A percentile compares a stretch with the other conserved stretches of the same genome.
Conservation (phyloP, 2,329 filamentous ascomycete species). For the Aureobasidium musti region DNA sequence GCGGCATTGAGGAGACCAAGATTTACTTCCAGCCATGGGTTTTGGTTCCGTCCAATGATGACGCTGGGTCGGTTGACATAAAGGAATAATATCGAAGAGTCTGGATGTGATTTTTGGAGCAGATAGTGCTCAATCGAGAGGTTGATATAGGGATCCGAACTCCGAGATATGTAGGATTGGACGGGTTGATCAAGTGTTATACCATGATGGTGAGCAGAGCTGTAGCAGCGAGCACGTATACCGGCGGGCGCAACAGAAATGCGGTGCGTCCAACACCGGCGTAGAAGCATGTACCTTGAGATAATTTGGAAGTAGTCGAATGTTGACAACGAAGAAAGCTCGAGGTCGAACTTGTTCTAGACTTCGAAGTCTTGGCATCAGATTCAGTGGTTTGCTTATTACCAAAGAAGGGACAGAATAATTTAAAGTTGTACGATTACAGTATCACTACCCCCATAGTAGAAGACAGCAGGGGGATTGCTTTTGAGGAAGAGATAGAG, state of each 20-base stretch:
- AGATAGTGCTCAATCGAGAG: conserved; percentile 93
- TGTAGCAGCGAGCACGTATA: conserved; percentile 20
- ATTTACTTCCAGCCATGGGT: conserved; percentile 92
- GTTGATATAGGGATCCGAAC: conserved; percentile 78
- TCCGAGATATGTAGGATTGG: conserved; percentile 54
- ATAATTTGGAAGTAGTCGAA: not conserved
- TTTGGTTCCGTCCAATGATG: conserved; percentile 94
- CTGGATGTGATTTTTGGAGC: conserved; percentile 68
- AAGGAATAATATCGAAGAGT: conserved; percentile 78
- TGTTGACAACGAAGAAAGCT: not conserved
- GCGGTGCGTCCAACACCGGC: conserved; percentile 25
- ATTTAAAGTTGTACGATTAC: conserved; percentile 7
- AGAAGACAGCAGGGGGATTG: conserved; percentile 18
- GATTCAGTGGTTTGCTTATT: not conserved
- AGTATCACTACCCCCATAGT: conserved; percentile 15
- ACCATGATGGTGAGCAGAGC: not conserved
- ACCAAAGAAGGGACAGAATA: not conserved
- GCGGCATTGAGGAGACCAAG: conserved; percentile 60
- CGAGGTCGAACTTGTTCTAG: conserved; percentile 5
- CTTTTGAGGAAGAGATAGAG: conserved; percentile 21
- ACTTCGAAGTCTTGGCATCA: conserved; percentile 26
- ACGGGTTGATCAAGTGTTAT: conserved; percentile 36
- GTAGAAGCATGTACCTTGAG: conserved; percentile 24
- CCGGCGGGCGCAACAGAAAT: conserved; percentile 13
- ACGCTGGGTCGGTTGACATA: conserved; percentile 87